Evolutionary conservation across 1,284 basidiomycete species (phyloP).

Genomic region (Papiliotrema terrestris): DNA sequence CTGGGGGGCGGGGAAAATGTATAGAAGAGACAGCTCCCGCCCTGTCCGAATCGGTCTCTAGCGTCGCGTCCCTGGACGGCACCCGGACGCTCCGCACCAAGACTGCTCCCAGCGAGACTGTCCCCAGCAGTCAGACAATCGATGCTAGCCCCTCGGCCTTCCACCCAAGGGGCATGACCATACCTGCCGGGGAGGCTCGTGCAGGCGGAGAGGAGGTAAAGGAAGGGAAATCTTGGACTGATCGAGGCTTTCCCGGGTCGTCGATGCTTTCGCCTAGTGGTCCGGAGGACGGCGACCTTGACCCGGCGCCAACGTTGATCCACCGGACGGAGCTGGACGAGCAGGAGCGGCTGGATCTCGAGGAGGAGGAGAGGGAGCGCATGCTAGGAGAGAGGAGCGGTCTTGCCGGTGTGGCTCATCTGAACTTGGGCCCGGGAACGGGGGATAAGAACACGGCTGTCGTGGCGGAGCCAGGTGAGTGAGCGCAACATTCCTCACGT

Average conservation of each 20-base stretch:
- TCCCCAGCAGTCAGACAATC: neutral
- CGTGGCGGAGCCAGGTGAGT: conserved; percentile 1
- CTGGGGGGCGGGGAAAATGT: conserved; percentile 61
- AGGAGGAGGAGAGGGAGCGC: conserved; percentile 38
- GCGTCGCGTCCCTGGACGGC: neutral
- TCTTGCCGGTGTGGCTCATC: conserved; percentile 1
- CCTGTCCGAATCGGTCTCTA: conserved; percentile 18
- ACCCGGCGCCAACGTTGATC: conserved; percentile 17
- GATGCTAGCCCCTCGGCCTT: conserved; percentile 11
- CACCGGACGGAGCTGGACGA: conserved; percentile 30
- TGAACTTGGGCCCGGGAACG: neutral
- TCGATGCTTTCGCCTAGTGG: conserved; percentile 28
- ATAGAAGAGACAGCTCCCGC: conserved; percentile 12
- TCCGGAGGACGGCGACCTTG: conserved; percentile 27
- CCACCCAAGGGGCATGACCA: neutral
- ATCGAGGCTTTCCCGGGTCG: conserved; percentile 5
- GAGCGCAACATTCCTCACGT: too few species aligned
- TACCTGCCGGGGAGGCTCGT: neutral
- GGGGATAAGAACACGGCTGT: neutral
- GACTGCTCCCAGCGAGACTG: neutral
- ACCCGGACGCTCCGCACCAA: too few species aligned
- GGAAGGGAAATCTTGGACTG: neutral
- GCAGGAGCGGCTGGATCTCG: conserved; percentile 40
- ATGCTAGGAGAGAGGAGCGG: conserved; percentile 6
- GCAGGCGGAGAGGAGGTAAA: neutral